Percentiles rank a stretch among this genome's conserved stretches.
Evolutionary conservation across 306 rosid genomes (phyloP).

Genomic region (Acacia melanoxylon): DNA sequence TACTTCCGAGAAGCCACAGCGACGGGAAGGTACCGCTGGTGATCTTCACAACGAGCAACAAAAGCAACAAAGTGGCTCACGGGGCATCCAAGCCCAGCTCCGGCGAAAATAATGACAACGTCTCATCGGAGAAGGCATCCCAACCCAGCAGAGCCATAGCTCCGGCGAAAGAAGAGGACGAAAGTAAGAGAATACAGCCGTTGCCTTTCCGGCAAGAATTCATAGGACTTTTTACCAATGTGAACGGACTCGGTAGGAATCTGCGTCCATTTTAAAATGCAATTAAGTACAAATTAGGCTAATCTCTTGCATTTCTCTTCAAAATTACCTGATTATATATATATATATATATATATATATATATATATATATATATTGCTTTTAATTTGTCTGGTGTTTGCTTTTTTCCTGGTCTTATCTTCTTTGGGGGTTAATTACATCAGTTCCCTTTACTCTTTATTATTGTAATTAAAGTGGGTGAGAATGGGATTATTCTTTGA

Average conservation of each 20-base stretch:
- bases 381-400: neutral
- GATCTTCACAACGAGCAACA: conserved; percentile 26
- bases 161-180: conserved; percentile 24
- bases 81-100: conserved; percentile 13
- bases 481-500: neutral
- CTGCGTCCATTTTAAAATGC: conserved; percentile 44
- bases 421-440: neutral
- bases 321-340: neutral
- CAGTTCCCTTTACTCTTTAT: neutral
- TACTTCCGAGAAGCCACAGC: conserved; percentile 56
- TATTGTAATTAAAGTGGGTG: neutral
- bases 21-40: conserved; percentile 44
- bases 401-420: neutral
- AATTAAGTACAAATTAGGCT: neutral
- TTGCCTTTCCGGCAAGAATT: conserved; percentile 43
- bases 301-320: neutral
- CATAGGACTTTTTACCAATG: conserved; percentile 54
- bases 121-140: neutral
- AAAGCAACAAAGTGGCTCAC: conserved; percentile 18
- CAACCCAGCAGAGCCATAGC: neutral
- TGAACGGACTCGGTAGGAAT: conserved; percentile 48
- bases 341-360: no score
- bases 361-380: neutral
- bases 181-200: conserved; percentile 33
- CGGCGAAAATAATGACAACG: neutral